These are phyloP conservation scores for Trichoderma simmonsii DNA, from an alignment of 2,329 filamentous ascomycete genomes.

Conservation along the genomic window DNA sequence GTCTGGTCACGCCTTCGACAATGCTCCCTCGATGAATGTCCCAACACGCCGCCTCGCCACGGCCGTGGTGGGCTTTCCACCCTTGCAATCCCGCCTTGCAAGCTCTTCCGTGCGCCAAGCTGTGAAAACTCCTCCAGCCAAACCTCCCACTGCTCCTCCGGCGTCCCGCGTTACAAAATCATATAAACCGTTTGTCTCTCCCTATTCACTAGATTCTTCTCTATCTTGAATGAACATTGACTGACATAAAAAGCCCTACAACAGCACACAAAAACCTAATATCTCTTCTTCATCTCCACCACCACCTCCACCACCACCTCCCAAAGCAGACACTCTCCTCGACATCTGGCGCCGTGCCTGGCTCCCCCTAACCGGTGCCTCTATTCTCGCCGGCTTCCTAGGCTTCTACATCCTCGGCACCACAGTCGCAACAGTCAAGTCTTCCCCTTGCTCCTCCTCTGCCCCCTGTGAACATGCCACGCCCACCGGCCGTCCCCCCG, in stretches of 20 bases:
- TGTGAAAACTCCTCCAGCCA: slow-evolving; percentile 20
- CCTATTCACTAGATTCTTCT: not conserved
- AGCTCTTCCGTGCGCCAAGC: slow-evolving; percentile 28
- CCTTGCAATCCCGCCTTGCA: slow-evolving; percentile 29
- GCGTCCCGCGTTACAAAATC: slow-evolving; percentile 27
- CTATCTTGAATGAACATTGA: not conserved
- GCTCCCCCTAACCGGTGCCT: slow-evolving; percentile 46
- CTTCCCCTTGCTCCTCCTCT: slow-evolving; percentile 23
- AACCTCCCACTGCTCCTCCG: slow-evolving; percentile 7
- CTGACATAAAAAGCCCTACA: not conserved
- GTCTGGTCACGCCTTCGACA: not conserved
- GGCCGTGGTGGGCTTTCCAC: slow-evolving; percentile 9
- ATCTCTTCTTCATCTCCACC: not conserved
- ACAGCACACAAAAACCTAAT: slow-evolving; percentile 13
- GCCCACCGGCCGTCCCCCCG: slow-evolving; percentile 49
- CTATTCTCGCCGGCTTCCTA: slow-evolving; percentile 44
- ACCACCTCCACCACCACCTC: slow-evolving; percentile 25
- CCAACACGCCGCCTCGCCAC: slow-evolving; percentile 28
- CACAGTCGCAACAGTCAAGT: slow-evolving; percentile 34
- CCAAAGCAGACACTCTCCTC: slow-evolving; percentile 34
- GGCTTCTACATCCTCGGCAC: slow-evolving; percentile 47
- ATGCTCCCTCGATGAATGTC: slow-evolving; percentile 31
- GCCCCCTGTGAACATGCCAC: slow-evolving; percentile 33
- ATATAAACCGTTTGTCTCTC: slow-evolving; percentile 32
- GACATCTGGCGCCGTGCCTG: slow-evolving; percentile 39